A percentile compares a stretch with the other conserved stretches of the same genome.
These are phyloP conservation scores for Diophrys sp. DNA, from an alignment of 73 alveolate genomes.

Conservation along the genomic window DNA sequence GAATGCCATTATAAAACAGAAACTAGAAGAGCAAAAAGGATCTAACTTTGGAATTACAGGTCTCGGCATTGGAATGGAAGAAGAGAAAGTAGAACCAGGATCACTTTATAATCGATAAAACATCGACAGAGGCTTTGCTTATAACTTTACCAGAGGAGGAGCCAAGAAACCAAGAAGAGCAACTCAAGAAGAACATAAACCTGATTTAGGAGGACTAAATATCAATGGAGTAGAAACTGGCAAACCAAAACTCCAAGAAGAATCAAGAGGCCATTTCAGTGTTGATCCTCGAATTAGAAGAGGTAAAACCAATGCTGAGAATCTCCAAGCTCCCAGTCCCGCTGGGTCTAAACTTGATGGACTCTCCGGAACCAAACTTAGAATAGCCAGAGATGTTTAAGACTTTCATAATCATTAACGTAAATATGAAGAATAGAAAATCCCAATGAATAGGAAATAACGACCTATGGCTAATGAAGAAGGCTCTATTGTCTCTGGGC, in stretches of 20 bases:
- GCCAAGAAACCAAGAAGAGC: constrained; percentile 11
- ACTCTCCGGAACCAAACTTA: constrained; percentile 4
- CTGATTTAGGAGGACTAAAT: not conserved
- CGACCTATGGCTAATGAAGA: no score
- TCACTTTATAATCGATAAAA: not conserved
- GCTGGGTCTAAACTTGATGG: not conserved
- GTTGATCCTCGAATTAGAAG: not conserved
- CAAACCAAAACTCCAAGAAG: not conserved
- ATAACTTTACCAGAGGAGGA: no score
- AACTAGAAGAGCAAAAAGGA: constrained; percentile 17
- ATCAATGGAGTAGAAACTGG: not conserved
- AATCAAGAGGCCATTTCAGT: not conserved
- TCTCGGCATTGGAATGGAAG: constrained; percentile 8
- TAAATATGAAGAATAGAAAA: not conserved
- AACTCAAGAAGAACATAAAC: not conserved
- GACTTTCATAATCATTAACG: constrained; percentile 2
- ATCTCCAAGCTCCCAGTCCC: not conserved
- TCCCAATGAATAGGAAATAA: not conserved
- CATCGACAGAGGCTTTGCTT: constrained; percentile 14
- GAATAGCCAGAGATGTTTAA: constrained; percentile 21
- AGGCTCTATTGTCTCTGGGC: no score
- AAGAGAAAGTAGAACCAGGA: not conserved
- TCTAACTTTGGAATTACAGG: constrained; percentile 37
- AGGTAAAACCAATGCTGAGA: not conserved
- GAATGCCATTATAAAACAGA: constrained; percentile 6